Conservation (phyloP, 108 stramenopile species). For the Discostella stelligeroides region DNA sequence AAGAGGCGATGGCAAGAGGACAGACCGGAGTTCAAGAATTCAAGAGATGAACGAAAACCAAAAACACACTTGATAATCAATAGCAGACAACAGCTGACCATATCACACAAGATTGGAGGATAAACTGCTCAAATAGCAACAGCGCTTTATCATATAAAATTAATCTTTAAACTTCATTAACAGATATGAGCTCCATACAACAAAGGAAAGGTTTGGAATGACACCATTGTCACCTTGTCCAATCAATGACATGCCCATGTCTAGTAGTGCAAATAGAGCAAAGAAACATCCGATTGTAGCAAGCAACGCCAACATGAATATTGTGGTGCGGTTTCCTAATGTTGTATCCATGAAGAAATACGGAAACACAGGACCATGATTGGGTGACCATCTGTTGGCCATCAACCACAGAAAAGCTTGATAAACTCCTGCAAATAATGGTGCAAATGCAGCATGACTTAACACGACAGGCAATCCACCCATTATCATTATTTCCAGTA, state of each 20-base stretch:
- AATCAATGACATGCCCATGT: constrained; percentile 17
- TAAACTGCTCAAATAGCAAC: too few relatives aligned
- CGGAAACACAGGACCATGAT: constrained; percentile 55
- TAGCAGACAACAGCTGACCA: too few relatives aligned
- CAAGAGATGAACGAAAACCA: too few relatives aligned
- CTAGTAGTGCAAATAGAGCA: constrained; percentile 45
- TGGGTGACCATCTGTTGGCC: constrained; percentile 37
- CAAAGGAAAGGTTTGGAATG: constrained; percentile 24
- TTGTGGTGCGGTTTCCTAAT: constrained; percentile 52
- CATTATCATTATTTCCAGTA: constrained; percentile 57
- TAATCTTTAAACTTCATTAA: constrained; percentile 43
- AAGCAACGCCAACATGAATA: constrained; percentile 51
- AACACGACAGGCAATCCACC: constrained; percentile 57
- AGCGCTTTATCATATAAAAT: neutral
- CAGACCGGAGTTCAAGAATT: too few relatives aligned
- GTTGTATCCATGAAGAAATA: constrained; percentile 78
- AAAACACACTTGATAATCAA: too few relatives aligned
- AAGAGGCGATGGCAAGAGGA: too few relatives aligned
- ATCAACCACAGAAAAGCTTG: constrained; percentile 62
- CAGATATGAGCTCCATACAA: constrained; percentile 19
- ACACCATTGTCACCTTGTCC: constrained; percentile 27
- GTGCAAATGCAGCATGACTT: constrained; percentile 53
- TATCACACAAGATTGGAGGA: too few relatives aligned
- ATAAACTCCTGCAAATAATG: constrained; percentile 53
- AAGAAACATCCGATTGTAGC: constrained; percentile 47